Evolutionary conservation across 495 filamentous ascomycete species (phyloP).

Genomic region (Schizothecium vesticola): DNA sequence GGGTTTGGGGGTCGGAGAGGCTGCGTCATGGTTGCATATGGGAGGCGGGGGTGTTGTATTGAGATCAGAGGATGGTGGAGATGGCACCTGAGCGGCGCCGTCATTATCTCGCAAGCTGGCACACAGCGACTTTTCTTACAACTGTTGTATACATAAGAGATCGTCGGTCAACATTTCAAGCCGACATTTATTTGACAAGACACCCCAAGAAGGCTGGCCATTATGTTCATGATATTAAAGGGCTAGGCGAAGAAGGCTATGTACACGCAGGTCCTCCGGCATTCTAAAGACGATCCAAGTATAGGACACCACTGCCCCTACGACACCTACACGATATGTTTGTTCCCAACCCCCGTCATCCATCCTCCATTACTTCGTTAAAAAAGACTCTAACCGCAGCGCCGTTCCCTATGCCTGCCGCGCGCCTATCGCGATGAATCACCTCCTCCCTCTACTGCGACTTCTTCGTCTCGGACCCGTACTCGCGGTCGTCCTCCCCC

Average conservation of each 20-base stretch:
- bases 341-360: slow-evolving; percentile 3
- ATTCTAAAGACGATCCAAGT: background rate
- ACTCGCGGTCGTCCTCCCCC: slow-evolving; percentile 77
- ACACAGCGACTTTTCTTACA: background rate
- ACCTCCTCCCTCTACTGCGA: slow-evolving; percentile 22
- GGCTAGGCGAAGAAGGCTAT: background rate
- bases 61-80: background rate
- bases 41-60: background rate
- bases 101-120: background rate
- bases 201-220: background rate
- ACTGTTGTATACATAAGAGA: background rate
- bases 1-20: background rate
- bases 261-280: background rate
- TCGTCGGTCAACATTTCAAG: background rate
- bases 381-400: background rate
- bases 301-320: background rate
- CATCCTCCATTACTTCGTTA: slow-evolving; percentile 17
- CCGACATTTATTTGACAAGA: background rate
- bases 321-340: background rate
- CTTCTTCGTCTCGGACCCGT: slow-evolving; percentile 52
- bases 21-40: background rate
- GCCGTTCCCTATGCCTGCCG: background rate
- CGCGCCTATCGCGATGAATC: too few relatives aligned
- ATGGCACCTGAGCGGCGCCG: background rate
- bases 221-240: background rate